Conservation (phyloP, 73 alveolate species). For the Paramecium pentaurelia region DNA sequence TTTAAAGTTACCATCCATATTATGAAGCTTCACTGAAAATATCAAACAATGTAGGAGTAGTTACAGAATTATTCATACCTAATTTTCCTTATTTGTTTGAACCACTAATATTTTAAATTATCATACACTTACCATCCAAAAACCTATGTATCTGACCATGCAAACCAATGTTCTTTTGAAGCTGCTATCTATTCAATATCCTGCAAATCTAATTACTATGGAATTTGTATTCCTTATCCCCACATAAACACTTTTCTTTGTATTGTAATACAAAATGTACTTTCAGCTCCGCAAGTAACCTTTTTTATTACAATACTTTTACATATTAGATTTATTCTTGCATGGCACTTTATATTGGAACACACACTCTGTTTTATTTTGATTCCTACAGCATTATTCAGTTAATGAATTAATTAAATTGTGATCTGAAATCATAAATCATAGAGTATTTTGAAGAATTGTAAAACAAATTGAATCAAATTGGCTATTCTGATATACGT, state of each 20-base stretch:
- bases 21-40: conserved; percentile 22
- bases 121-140: neutral
- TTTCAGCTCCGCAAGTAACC: neutral
- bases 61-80: neutral
- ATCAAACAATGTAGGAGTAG: neutral
- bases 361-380: neutral
- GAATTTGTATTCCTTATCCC: neutral
- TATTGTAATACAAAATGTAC: neutral
- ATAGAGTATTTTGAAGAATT: neutral
- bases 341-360: neutral
- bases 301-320: neutral
- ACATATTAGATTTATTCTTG: neutral
- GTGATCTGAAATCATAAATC: neutral
- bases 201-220: neutral
- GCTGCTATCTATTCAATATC: neutral
- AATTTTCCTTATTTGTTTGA: conserved; percentile 20
- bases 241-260: neutral
- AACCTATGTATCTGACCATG: neutral
- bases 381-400: neutral
- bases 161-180: conserved; percentile 14
- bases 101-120: neutral
- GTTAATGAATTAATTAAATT: neutral
- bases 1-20: conserved; percentile 31
- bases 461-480: neutral
- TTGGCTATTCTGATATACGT: neutral